These are phyloP conservation scores for Fusarium sulawesiense DNA, from an alignment of 2,329 filamentous ascomycete species.

Conservation along the genomic window DNA sequence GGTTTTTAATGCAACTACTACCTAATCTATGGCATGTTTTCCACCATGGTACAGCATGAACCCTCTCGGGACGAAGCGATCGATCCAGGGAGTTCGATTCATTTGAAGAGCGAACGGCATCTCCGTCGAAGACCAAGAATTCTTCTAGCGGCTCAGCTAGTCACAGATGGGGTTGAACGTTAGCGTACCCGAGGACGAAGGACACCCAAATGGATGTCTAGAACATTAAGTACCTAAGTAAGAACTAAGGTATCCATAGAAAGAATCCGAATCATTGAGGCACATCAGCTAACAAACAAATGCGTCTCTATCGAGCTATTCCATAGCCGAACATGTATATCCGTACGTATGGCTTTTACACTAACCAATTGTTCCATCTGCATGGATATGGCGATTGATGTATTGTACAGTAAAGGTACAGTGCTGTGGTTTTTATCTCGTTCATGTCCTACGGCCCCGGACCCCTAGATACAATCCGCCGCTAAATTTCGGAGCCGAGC, in stretches of 20 bases:
- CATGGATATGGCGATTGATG: too few relatives aligned
- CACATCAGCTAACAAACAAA: not conserved
- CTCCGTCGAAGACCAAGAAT: conserved; percentile 20
- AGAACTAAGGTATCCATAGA: not conserved
- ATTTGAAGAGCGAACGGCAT: conserved; percentile 11
- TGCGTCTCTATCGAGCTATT: not conserved
- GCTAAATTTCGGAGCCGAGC: conserved; percentile 16
- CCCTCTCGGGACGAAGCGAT: conserved; percentile 13
- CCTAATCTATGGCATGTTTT: not conserved
- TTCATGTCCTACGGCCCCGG: not conserved
- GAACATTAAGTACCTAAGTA: not conserved
- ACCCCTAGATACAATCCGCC: not conserved
- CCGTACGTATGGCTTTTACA: not conserved
- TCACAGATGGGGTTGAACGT: not conserved
- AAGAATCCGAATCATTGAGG: not conserved
- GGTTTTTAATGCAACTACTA: not conserved
- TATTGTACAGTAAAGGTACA: not conserved
- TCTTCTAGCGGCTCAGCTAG: conserved; percentile 19
- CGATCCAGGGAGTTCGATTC: not conserved
- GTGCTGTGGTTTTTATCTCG: not conserved
- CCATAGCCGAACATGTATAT: not conserved
- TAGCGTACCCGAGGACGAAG: not conserved
- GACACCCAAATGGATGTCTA: not conserved
- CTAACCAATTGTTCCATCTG: not conserved
- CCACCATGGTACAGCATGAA: not conserved